phyloP scores from a whole-genome alignment of 768 basidiomycete species.

The Tricholoma hemisulphureum region DNA sequence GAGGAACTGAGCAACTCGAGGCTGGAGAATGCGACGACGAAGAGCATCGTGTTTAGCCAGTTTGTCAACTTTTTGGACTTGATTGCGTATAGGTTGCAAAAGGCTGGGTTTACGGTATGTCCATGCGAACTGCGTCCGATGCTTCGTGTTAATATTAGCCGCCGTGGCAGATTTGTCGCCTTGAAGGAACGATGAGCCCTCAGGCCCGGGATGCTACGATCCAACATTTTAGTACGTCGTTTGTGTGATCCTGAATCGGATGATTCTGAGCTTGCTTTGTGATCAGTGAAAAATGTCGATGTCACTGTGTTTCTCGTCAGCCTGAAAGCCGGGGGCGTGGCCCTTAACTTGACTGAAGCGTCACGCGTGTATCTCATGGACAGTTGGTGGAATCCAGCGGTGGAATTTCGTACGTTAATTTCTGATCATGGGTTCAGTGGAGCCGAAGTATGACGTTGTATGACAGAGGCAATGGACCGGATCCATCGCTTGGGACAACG shows the following conservation, averaged over 20 bases:
- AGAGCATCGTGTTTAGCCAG: conserved; percentile 96
- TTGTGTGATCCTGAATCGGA: not conserved
- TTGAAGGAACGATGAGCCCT: conserved; percentile 97
- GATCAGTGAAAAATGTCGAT: conserved; percentile 81
- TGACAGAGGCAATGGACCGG: conserved; percentile 91
- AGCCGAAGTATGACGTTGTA: not conserved
- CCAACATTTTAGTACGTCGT: conserved; percentile 80
- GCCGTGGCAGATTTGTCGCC: conserved; percentile 70
- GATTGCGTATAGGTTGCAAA: conserved; percentile 89
- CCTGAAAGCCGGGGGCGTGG: conserved; percentile 94
- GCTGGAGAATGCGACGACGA: conserved; percentile 83
- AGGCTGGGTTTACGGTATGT: conserved; percentile 84
- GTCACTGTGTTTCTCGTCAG: conserved; percentile 98
- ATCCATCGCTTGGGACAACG: conserved; percentile 96
- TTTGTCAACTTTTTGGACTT: conserved; percentile 93
- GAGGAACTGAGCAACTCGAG: conserved; percentile 90
- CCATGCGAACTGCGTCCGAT: not conserved
- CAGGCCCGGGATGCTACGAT: conserved; percentile 93
- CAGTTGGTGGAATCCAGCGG: conserved; percentile 99
- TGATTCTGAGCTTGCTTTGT: not conserved
- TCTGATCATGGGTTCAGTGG: not conserved
- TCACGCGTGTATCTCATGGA: conserved; percentile 97
- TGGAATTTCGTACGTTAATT: conserved; percentile 72
- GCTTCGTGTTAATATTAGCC: not conserved
- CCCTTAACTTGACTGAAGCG: conserved; percentile 86